Base-by-base conservation (phyloP, 176 grass and related monocot species). In the Luzula sylvatica region DNA sequence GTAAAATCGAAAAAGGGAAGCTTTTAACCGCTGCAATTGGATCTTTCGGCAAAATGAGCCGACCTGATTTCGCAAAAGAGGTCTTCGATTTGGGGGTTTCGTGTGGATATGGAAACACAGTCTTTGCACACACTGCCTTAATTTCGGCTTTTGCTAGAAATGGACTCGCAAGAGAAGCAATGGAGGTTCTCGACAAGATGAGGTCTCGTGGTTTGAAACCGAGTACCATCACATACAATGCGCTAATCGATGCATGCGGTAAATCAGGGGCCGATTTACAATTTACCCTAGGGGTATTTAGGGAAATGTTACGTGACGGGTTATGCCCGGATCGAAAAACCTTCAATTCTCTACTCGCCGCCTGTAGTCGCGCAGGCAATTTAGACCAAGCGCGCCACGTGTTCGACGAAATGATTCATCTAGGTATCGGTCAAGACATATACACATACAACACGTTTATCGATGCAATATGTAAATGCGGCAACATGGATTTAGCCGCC, bases 361-460 rank as follows among this genome's bases (percentile, higher is more conserved):
- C 78, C 1, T 98, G 92, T 54, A 98, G 92, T 42, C 78, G 85
- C 1, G 78, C 74, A 20, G 92, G 85, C 19, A 86, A 90, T 64
- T 67, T 98, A 30, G 85, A 90, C 45, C 80, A 89, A 46, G 92
- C 92, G 11, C 77, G 68, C 12, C 27, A 55, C 20, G 63, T 98
- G 23, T 90, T 98, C 28, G 92, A 98, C 82, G 92, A 98, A 66
- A 98, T 98, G 92, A 86, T 90, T 20, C 85, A 68, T 67, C 75
- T 90, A 18, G 92, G 92, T 23, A 90, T 82, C 19, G 85, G 92
- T 3, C 55, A 78, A 38, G 92, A 98, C 47, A 98, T 98, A 59
- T 98, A 98, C 75, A 98, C 92, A 15, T 98, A 98, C 58, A 98
- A 98, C 69, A 98, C 92, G 11, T 90, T 98, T 62, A 72, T 98